Percentiles rank a stretch among this genome's conserved stretches.
phyloP scores from a whole-genome alignment of 2,329 filamentous ascomycete species.

The Phialophora tarda region DNA sequence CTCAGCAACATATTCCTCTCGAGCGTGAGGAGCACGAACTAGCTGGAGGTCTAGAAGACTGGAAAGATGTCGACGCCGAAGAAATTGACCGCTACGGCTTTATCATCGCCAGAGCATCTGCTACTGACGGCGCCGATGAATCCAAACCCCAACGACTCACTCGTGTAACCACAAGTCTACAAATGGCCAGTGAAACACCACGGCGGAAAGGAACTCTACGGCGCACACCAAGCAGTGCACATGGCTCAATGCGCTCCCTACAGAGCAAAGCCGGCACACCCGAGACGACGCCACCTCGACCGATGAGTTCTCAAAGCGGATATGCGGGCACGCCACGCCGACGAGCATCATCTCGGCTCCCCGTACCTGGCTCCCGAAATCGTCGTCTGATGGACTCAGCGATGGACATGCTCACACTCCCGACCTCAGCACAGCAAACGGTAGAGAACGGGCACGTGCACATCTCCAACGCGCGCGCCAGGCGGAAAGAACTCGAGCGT shows the following conservation, averaged over 20 bases:
- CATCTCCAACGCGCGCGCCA: slow-evolving; percentile 33
- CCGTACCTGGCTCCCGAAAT: slow-evolving; percentile 45
- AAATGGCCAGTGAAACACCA: slow-evolving; percentile 62
- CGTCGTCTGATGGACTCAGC: slow-evolving; percentile 64
- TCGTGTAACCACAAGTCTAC: slow-evolving; percentile 64
- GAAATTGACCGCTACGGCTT: slow-evolving; percentile 71
- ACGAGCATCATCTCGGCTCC: slow-evolving; percentile 58
- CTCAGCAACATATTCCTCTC: slow-evolving; percentile 20
- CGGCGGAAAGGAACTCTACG: slow-evolving; percentile 60
- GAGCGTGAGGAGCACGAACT: slow-evolving; percentile 61
- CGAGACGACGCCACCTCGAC: slow-evolving; percentile 44
- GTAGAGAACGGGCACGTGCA: slow-evolving; percentile 53
- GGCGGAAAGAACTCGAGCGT: slow-evolving; percentile 63
- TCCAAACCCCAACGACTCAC: slow-evolving; percentile 55
- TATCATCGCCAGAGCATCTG: slow-evolving; percentile 50
- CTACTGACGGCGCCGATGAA: slow-evolving; percentile 32
- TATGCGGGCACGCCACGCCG: slow-evolving; percentile 49
- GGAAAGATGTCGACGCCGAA: slow-evolving; percentile 63
- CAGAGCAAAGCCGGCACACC: slow-evolving; percentile 40
- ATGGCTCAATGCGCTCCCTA: slow-evolving; percentile 50
- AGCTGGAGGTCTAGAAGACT: slow-evolving; percentile 69
- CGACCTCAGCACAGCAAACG: slow-evolving; percentile 45
- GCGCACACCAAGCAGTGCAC: slow-evolving; percentile 55
- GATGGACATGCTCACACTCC: slow-evolving; percentile 68
- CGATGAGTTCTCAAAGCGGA: slow-evolving; percentile 46